These are phyloP conservation scores for Eucalyptus brandiana DNA, from an alignment of 345 rosid species.

Conservation along the genomic window DNA sequence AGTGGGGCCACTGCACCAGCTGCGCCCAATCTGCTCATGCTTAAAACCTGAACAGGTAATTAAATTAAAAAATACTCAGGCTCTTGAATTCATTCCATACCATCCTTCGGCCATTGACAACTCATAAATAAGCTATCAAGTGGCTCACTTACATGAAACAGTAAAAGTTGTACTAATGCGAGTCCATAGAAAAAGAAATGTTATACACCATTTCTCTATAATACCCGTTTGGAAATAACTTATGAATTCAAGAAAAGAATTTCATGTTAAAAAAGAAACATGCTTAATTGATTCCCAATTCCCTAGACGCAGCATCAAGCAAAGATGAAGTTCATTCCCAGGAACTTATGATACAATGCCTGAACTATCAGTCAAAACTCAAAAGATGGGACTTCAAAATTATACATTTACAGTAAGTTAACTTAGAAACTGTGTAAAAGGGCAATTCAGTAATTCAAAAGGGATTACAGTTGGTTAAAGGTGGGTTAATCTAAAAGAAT, in stretches of 20 bases:
- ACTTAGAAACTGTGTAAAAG: background rate
- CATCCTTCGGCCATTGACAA: background rate
- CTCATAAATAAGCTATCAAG: background rate
- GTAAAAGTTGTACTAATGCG: background rate
- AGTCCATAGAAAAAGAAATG: background rate
- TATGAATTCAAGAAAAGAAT: background rate
- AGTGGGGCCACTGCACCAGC: conserved; percentile 99
- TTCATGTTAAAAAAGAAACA: background rate
- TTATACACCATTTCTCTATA: background rate
- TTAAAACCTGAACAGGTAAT: conserved; percentile 56
- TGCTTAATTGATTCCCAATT: background rate
- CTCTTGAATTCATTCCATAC: background rate
- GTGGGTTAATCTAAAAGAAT: background rate
- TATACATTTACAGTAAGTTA: background rate
- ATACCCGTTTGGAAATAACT: background rate
- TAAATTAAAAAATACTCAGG: background rate
- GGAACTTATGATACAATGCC: background rate
- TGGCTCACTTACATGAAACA: background rate
- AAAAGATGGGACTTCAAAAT: background rate
- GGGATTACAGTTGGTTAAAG: background rate
- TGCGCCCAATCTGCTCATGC: conserved; percentile 98
- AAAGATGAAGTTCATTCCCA: background rate
- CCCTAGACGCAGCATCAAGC: background rate
- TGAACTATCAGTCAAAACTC: background rate
- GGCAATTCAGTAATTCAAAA: background rate